phyloP scores from a whole-genome alignment of 441 rosid species.

The Aleurites moluccanus region DNA sequence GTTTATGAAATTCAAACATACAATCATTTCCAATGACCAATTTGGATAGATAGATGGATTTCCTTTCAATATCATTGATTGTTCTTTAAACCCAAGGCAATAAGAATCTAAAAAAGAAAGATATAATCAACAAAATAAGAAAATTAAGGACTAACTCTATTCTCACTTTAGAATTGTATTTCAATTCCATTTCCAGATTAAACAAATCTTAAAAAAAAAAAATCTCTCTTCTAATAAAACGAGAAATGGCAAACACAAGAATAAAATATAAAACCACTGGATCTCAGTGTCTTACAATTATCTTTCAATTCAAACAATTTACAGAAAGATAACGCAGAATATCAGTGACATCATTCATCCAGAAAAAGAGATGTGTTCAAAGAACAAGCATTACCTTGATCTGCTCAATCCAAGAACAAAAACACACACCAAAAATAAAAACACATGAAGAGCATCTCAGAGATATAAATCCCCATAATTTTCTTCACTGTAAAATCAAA shows the following conservation, averaged over 20 bases:
- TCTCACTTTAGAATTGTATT: too few relatives aligned
- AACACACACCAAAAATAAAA: too few relatives aligned
- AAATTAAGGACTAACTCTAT: too few relatives aligned
- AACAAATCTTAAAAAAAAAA: not conserved
- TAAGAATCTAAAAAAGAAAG: too few relatives aligned
- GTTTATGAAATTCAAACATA: too few relatives aligned
- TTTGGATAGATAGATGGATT: too few relatives aligned
- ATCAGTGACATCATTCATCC: conserved; percentile 22
- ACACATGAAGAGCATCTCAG: conserved; percentile 52
- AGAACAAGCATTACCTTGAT: too few relatives aligned
- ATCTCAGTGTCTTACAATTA: conserved; percentile 20
- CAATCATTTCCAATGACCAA: too few relatives aligned
- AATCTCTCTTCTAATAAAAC: not conserved
- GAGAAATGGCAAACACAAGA: not conserved
- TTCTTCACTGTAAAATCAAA: conserved; percentile 68
- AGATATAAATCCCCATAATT: conserved; percentile 46
- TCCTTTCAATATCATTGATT: too few relatives aligned
- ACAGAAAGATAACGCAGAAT: conserved; percentile 27
- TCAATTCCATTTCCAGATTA: too few relatives aligned
- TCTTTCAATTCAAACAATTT: conserved; percentile 17
- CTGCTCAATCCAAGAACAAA: not conserved
- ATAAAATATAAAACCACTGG: not conserved
- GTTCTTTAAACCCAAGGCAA: too few relatives aligned
- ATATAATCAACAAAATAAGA: too few relatives aligned
- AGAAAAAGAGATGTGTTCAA: not conserved